Evolutionary conservation across 2,329 filamentous ascomycete species (phyloP), one percentile per base, ranked within the genome.

Genomic region (Periconia sp.): DNA sequence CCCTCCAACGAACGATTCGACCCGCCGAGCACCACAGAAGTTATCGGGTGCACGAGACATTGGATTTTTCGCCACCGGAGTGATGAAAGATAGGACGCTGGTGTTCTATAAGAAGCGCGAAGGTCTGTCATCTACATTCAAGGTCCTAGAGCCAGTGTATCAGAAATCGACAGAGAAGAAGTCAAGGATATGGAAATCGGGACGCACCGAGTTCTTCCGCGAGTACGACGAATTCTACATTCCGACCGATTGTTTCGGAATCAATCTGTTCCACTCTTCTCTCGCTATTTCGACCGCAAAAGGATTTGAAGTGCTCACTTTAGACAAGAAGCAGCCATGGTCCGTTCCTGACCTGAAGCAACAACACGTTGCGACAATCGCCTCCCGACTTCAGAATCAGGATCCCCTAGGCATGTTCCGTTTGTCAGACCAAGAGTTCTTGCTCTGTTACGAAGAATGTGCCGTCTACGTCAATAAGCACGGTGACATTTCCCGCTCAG

Each of bases 171-270:
- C 88, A 0, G 89, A 95, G 63, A 92, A 88, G 75, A 89, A 86
- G 59, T 82, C 84, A 4, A 84, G 89, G 7, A 76, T 86, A 52
- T 85, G 83, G 64, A 76, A 84, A 13, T 81, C 81, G 8, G 90
- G 90, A 15, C 85, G 82, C 46, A 96, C 92, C 0, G 94, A 99
- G 59, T 92, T 92, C 59, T 99, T 97, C 84, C 87, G 94, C 50
- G 94, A 99, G 65, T 99, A 92, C 68, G 94, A 99, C 73, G 94
- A 97, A 57, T 99, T 99, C 72, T 99, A 97, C 73, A 92, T 99
- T 57, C 94, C 94, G 0, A 87, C 89, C 2, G 95, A 99, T 66
- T 96, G 91, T 69, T 96, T 87, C 70, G 90, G 89, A 34, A 88
- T 99, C 66, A 97, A 96, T 70, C 82, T 99, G 38, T 99, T 97